Evolutionary conservation across 192 early-diverging fungal species (phyloP).

Genomic region (Entomortierella lignicola): DNA sequence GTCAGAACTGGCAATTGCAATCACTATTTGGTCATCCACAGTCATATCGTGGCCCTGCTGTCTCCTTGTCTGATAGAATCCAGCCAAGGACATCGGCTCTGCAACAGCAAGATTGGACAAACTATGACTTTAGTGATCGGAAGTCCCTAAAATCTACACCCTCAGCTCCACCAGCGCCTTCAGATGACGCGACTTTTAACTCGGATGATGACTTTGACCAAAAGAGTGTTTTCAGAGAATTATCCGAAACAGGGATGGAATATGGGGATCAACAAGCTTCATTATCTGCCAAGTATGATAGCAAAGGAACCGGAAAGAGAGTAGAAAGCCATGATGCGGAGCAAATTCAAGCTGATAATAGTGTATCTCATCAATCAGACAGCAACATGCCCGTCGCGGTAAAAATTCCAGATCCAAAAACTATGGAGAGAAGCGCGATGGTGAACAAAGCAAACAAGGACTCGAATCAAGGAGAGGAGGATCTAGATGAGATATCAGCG

Average conservation of each 20-base stretch:
- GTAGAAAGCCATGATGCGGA: too few relatives aligned
- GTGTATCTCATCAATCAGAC: background rate
- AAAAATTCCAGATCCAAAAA: too few relatives aligned
- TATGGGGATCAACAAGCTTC: background rate
- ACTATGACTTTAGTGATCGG: constrained; percentile 37
- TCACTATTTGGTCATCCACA: background rate
- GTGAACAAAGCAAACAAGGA: background rate
- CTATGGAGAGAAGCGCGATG: background rate
- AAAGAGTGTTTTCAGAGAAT: background rate
- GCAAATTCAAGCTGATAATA: background rate
- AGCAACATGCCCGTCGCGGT: background rate
- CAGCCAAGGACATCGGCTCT: background rate
- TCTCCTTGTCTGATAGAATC: background rate
- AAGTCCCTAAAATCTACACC: constrained; percentile 27
- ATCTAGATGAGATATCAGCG: constrained; percentile 2
- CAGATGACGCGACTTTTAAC: background rate
- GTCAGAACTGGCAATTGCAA: background rate
- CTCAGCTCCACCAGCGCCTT: constrained; percentile 13
- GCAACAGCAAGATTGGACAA: constrained; percentile 2
- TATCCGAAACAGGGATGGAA: background rate
- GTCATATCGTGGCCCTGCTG: background rate
- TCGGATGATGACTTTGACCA: background rate
- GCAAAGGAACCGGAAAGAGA: background rate
- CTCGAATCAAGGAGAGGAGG: background rate
- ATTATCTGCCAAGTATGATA: background rate